phyloP scores from a whole-genome alignment of 345 rosid genomes.

The Salix udensis region DNA sequence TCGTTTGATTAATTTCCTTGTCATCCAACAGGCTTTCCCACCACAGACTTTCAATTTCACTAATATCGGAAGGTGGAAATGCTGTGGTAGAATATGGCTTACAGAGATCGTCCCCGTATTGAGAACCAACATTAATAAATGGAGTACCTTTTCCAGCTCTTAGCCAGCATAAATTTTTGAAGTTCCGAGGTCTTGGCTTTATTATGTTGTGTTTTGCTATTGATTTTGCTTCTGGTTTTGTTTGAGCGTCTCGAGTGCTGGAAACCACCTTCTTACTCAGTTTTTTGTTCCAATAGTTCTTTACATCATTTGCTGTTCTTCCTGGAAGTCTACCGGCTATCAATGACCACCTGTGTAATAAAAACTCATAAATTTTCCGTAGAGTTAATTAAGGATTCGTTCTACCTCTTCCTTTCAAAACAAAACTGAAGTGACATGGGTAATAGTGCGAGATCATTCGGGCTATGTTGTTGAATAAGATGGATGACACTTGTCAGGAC shows the following conservation, averaged over 20 bases:
- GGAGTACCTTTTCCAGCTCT: no score
- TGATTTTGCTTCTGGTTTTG: not conserved
- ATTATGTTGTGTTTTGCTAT: constrained; percentile 9
- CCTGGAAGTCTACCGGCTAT: constrained; percentile 51
- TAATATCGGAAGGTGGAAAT: not conserved
- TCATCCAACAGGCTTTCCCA: not conserved
- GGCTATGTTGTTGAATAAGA: no score
- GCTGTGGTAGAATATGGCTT: not conserved
- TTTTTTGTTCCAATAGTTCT: constrained; percentile 31
- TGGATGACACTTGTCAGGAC: no score
- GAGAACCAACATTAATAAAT: not conserved
- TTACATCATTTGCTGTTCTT: constrained; percentile 41
- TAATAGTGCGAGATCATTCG: no score
- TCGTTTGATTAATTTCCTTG: not conserved
- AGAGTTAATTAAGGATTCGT: no score
- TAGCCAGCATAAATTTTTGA: constrained; percentile 15
- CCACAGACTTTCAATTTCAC: not conserved
- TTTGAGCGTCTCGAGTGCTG: not conserved
- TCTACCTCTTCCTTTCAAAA: no score
- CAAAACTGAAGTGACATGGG: no score
- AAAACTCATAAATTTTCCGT: no score
- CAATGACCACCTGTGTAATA: constrained; percentile 35
- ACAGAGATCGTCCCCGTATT: not conserved
- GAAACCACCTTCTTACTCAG: constrained; percentile 1
- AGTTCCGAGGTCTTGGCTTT: constrained; percentile 26